A percentile compares a stretch with the other conserved stretches of the same genome.
Conservation (phyloP, 345 rosid species). For the Arabidopsis suecica region DNA sequence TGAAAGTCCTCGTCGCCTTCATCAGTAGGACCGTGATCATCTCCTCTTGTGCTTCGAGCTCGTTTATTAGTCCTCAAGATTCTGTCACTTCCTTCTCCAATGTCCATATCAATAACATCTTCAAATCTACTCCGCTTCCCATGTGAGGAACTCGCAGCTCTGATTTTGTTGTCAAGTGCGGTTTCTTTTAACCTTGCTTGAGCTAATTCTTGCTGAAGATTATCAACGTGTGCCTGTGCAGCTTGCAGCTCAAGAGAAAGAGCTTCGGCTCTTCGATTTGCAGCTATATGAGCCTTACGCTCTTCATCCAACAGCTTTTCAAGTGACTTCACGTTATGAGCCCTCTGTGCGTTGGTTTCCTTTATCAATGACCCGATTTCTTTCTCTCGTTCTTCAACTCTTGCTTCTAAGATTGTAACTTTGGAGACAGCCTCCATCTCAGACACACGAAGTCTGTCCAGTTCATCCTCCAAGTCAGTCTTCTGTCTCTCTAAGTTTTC, state of each 20-base stretch:
- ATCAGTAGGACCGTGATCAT: slow-evolving; percentile 56
- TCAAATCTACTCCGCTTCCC: slow-evolving; percentile 67
- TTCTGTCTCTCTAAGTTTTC: slow-evolving; percentile 82
- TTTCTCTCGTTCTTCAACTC: slow-evolving; percentile 93
- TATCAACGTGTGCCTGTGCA: slow-evolving; percentile 83
- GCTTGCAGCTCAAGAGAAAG: slow-evolving; percentile 82
- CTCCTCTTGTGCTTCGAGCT: slow-evolving; percentile 57
- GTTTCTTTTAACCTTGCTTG: slow-evolving; percentile 83
- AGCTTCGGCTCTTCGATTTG: slow-evolving; percentile 79
- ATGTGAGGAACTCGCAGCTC: slow-evolving; percentile 60
- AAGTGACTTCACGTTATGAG: slow-evolving; percentile 78
- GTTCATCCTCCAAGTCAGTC: slow-evolving; percentile 62
- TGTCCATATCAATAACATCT: slow-evolving; percentile 69
- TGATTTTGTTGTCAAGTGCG: slow-evolving; percentile 80
- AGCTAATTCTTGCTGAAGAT: slow-evolving; percentile 82
- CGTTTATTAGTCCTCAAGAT: slow-evolving; percentile 63
- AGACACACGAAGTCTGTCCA: slow-evolving; percentile 62
- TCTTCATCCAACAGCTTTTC: slow-evolving; percentile 83
- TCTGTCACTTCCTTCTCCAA: slow-evolving; percentile 58
- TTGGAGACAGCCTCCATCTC: slow-evolving; percentile 77
- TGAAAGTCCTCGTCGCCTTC: slow-evolving; percentile 71
- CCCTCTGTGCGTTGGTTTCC: slow-evolving; percentile 78
- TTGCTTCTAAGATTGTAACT: slow-evolving; percentile 72
- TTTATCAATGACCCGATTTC: slow-evolving; percentile 86
- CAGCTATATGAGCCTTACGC: slow-evolving; percentile 74